Percentiles rank a stretch among this genome's conserved stretches.
Evolutionary conservation across 495 filamentous ascomycete species (phyloP).

Genomic region (Neurospora hispaniola): DNA sequence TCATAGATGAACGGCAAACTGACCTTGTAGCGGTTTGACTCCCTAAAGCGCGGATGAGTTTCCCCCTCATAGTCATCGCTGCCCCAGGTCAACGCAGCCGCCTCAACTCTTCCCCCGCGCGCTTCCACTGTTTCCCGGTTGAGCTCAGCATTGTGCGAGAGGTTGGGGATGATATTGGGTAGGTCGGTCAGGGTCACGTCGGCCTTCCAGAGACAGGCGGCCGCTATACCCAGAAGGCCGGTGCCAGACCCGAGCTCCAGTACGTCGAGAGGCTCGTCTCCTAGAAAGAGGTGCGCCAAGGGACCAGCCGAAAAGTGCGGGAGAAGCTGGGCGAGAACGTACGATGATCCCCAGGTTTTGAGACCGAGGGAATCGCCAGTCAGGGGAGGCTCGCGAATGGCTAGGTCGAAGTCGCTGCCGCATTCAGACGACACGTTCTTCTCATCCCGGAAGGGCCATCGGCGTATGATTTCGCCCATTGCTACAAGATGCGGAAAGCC

Average conservation of each 20-base stretch:
- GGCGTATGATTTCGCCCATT: conserved; percentile 67
- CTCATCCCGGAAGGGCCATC: conserved; percentile 47
- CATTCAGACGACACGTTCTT: conserved; percentile 9
- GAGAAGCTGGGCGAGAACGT: conserved; percentile 71
- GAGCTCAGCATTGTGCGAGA: conserved; percentile 26
- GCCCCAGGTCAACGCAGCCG: conserved; percentile 31
- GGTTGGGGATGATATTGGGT: conserved; percentile 33
- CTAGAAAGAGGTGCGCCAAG: conserved; percentile 28
- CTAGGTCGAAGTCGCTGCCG: conserved; percentile 40
- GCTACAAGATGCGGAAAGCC: conserved; percentile 30
- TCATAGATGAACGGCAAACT: background rate
- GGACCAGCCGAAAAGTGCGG: conserved; percentile 23
- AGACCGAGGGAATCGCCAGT: conserved; percentile 80
- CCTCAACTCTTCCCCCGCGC: conserved; percentile 25
- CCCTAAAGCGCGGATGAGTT: conserved; percentile 23
- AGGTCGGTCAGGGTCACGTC: conserved; percentile 38
- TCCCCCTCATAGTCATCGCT: conserved; percentile 18
- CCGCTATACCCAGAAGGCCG: conserved; percentile 48
- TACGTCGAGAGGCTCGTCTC: conserved; percentile 13
- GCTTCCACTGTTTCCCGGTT: conserved; percentile 25
- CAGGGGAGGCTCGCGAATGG: conserved; percentile 75
- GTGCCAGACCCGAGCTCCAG: conserved; percentile 59
- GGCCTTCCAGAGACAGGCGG: conserved; percentile 31
- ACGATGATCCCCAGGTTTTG: conserved; percentile 88
- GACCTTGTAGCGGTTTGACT: conserved; percentile 29